These are phyloP conservation scores for Sporisorium sorghi DNA, from an alignment of 1,284 basidiomycete species.

Conservation along the genomic window DNA sequence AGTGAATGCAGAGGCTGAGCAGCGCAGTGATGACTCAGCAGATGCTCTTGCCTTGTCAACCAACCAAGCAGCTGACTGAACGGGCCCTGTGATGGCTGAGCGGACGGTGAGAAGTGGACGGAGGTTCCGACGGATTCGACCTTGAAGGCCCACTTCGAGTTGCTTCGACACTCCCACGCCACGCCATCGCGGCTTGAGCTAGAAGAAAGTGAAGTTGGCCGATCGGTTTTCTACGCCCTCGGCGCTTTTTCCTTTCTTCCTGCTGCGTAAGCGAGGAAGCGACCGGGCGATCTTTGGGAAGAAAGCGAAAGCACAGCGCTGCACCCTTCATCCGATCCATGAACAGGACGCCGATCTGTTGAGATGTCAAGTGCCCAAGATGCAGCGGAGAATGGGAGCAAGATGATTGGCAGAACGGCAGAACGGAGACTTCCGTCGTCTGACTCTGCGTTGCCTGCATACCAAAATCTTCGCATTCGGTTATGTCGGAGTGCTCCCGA, in stretches of 20 bases:
- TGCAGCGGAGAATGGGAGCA: conserved; percentile 19
- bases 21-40: conserved; percentile 1
- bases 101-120: not conserved
- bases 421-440: conserved; percentile 40
- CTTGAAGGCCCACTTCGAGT: too few species aligned
- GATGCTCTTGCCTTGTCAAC: not conserved
- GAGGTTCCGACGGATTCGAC: not conserved
- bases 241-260: not conserved
- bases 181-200: not conserved
- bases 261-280: conserved; percentile 12
- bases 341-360: not conserved
- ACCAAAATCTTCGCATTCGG: conserved; percentile 1
- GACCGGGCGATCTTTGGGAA: conserved; percentile 16
- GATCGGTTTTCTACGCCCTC: not conserved
- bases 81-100: not conserved
- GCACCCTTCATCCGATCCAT: not conserved
- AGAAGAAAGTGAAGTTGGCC: conserved; percentile 11
- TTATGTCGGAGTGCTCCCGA: conserved; percentile 8
- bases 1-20: not conserved
- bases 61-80: not conserved
- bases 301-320: not conserved
- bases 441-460: too few species aligned
- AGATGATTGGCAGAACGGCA: conserved; percentile 24
- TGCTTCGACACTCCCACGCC: not conserved
- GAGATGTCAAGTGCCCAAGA: conserved; percentile 18